phyloP scores from a whole-genome alignment of 2,329 filamentous ascomycete genomes.

The Mycocentrospora acerina region DNA sequence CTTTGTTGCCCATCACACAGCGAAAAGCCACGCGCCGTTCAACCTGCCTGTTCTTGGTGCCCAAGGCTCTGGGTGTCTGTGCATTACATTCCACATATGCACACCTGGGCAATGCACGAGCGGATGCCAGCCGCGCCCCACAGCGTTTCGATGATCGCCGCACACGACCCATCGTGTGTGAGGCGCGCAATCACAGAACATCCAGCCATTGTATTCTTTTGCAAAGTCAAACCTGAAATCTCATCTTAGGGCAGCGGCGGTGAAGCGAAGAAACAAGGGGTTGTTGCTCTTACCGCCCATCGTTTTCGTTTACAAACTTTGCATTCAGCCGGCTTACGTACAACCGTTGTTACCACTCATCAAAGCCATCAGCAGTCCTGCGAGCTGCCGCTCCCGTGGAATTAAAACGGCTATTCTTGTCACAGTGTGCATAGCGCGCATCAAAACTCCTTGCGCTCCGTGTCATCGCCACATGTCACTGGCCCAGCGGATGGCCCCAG shows the following conservation, averaged over 20 bases:
- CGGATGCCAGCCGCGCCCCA: no score
- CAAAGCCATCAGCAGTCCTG: no score
- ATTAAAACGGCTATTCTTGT: conserved; percentile 35
- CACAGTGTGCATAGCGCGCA: conserved; percentile 20
- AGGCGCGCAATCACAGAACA: no score
- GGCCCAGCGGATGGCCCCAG: conserved; percentile 26
- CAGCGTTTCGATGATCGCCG: no score
- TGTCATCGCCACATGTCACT: conserved; percentile 24
- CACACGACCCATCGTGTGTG: conserved; percentile 6
- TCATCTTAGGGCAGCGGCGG: conserved; percentile 1
- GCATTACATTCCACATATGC: no score
- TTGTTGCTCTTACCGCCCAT: neutral
- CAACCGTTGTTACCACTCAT: conserved; percentile 7
- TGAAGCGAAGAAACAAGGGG: conserved; percentile 1
- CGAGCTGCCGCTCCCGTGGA: conserved; percentile 17
- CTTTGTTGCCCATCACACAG: no score
- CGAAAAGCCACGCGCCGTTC: no score
- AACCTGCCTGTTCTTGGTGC: no score
- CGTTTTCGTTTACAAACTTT: neutral
- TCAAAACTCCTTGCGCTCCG: conserved; percentile 29
- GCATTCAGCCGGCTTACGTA: neutral
- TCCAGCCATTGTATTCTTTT: no score
- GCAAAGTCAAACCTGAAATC: no score
- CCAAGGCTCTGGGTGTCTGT: no score
- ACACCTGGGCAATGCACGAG: no score